These are phyloP conservation scores for Rhodotorula graminis DNA, from an alignment of 768 basidiomycete genomes.

Conservation along the genomic window DNA sequence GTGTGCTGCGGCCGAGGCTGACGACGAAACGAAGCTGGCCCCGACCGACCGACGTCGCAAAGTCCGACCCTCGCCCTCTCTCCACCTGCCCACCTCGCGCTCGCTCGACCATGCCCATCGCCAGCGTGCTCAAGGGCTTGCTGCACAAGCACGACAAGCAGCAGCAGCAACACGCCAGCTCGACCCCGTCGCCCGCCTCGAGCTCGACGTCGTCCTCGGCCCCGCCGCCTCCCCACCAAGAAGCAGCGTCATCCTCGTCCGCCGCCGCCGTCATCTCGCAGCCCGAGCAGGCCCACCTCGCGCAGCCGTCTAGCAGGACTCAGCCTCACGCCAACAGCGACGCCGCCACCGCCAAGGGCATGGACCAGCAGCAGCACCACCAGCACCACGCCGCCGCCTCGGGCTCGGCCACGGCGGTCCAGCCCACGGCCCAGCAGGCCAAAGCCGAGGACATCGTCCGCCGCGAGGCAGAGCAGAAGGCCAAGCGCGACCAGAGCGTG, in stretches of 20 bases:
- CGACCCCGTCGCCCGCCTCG: neutral
- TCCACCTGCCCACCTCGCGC: too few species aligned
- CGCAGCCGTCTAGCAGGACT: neutral
- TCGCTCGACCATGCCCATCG: neutral
- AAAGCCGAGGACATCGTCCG: constrained; percentile 33
- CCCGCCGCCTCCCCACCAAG: neutral
- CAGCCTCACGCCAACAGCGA: neutral
- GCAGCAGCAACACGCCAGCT: neutral
- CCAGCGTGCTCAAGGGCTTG: constrained; percentile 18
- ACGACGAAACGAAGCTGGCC: too few species aligned
- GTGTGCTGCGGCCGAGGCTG: too few species aligned
- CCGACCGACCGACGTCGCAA: too few species aligned
- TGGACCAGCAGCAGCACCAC: neutral
- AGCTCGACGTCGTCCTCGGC: neutral
- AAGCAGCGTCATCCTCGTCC: neutral
- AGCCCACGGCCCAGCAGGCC: neutral
- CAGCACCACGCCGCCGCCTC: neutral
- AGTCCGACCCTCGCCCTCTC: neutral
- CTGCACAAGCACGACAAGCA: constrained; percentile 25
- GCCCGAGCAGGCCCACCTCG: constrained; percentile 20
- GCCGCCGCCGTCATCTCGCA: neutral
- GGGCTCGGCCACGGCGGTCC: neutral
- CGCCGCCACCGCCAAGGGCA: neutral
- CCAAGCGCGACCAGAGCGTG: constrained; percentile 14
- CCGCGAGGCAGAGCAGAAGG: constrained; percentile 26